Base-by-base conservation (phyloP, 139 green algal genomes). In the Tetraselmis striata region DNA sequence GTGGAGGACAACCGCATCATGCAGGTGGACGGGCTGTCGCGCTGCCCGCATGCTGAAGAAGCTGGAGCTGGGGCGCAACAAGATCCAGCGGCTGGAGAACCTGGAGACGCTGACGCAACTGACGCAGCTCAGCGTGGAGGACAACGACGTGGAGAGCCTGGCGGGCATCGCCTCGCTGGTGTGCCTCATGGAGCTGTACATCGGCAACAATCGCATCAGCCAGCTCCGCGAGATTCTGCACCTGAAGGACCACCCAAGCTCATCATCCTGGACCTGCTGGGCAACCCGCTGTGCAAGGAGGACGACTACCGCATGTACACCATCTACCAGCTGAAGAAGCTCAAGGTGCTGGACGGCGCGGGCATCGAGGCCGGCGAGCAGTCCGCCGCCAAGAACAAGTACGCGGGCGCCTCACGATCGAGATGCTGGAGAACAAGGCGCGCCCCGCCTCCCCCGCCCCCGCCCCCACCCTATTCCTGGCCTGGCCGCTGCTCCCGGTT, bases 321-420 rank as follows among this genome's bases (percentile, higher is more conserved):
- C n/a, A 85, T 95, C 24, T 95, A 89, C 85, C 88, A 88, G 27
- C 82, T 95, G 27, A 84, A 88, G 22, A 89, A 89, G 31, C 90
- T 95, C 77, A 94, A 94, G 88, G 91, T 96, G 75, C 83, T 96
- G n/a, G 91, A 96, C 81, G 90, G 92, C 24, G 59, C 79, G 11
- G 76, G 84, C 29, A 87, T 94, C 25, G 87, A 88, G 18, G 84
- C 91, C 22, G 80, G 77, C 2, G 89, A 96, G 89, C 88, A 93
- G 79, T 86, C 88, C 2, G 86, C 89, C 22, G 90, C 91, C 31
- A 88, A 86, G 32, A 85, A 82, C 77, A 86, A 87, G 79, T 94
- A 93, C 80, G 88, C 87, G 29, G 92, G 92, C 0, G n/a, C n/a
- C n/a, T n/a, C n/a, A n/a, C n/a, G n/a, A n/a, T n/a, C n/a, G n/a